A percentile compares a stretch with the other conserved stretches of the same genome.
Conservation (phyloP, 2,329 filamentous ascomycete species). For the Beauveria brongniartii region DNA sequence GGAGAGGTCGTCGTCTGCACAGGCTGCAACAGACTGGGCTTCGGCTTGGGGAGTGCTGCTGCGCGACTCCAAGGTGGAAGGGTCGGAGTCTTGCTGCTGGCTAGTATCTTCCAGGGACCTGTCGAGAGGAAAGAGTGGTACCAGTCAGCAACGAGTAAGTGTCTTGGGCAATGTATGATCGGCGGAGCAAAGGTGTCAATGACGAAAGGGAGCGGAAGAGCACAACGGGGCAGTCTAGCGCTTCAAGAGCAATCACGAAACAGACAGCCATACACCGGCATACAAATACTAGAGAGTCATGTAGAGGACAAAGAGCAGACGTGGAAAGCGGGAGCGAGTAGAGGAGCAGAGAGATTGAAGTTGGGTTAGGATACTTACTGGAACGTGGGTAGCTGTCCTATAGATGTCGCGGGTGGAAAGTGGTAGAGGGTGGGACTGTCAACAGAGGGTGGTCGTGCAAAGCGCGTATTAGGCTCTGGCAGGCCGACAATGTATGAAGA, state of each 20-base stretch:
- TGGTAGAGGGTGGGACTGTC: conserved; percentile 58
- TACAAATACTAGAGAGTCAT: not conserved
- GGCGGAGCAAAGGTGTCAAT: not conserved
- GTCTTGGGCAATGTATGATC: not conserved
- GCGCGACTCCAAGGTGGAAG: conserved; percentile 21
- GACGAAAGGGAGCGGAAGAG: not conserved
- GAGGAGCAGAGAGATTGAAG: not conserved
- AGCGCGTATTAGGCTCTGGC: conserved; percentile 43
- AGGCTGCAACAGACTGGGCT: not conserved
- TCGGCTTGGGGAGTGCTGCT: conserved; percentile 31
- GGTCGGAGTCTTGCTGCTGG: conserved; percentile 11
- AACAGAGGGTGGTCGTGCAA: conserved; percentile 45
- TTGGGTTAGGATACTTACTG: conserved; percentile 9
- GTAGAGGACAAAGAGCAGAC: not conserved
- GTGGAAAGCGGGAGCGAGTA: not conserved
- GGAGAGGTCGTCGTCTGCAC: conserved; percentile 24
- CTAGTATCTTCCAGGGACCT: conserved; percentile 15
- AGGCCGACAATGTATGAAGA: conserved; percentile 29
- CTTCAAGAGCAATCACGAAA: not conserved
- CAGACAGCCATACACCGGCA: not conserved
- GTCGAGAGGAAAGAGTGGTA: conserved; percentile 18
- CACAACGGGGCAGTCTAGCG: not conserved
- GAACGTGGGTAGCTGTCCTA: not conserved
- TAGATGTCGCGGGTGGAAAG: conserved; percentile 30
- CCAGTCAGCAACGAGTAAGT: conserved; percentile 19